Conservation (phyloP, 768 basidiomycete genomes). For the Mycena metata region DNA sequence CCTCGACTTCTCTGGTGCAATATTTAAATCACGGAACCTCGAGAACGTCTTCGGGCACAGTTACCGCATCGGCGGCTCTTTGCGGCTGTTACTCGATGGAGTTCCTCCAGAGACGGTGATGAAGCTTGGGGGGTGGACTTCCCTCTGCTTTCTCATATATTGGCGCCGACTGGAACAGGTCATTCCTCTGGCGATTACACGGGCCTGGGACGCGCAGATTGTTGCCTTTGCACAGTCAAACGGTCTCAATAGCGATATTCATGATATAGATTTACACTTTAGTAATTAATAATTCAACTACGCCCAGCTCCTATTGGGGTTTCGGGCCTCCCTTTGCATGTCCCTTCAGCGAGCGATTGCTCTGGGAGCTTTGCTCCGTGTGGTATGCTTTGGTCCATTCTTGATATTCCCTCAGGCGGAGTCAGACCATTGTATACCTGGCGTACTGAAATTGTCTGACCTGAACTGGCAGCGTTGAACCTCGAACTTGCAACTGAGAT, state of each 20-base stretch:
- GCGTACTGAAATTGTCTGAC: slow-evolving; percentile 24
- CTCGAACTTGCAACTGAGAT: not conserved
- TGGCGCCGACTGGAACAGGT: slow-evolving; percentile 20
- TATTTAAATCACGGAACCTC: not conserved
- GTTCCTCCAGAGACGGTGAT: slow-evolving; percentile 19
- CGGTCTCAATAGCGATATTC: not conserved
- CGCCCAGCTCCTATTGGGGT: slow-evolving; percentile 16
- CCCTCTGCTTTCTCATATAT: slow-evolving; percentile 22
- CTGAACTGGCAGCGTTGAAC: slow-evolving; percentile 6
- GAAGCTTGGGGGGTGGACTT: slow-evolving; percentile 24
- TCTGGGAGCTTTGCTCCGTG: slow-evolving; percentile 30
- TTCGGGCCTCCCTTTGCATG: not conserved
- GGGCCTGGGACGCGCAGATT: slow-evolving; percentile 23
- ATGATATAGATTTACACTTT: slow-evolving; percentile 9
- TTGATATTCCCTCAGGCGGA: slow-evolving; percentile 14
- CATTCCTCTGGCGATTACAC: slow-evolving; percentile 5
- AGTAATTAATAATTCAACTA: not conserved
- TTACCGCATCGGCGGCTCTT: slow-evolving; percentile 26
- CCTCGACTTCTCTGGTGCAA: not conserved
- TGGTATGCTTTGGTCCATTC: slow-evolving; percentile 27
- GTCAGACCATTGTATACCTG: slow-evolving; percentile 14
- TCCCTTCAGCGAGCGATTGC: slow-evolving; percentile 24
- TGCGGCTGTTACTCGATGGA: slow-evolving; percentile 10
- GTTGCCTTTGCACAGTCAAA: not conserved
- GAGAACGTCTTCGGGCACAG: slow-evolving; percentile 30